Conservation (phyloP, 495 filamentous ascomycete genomes). For the Xylaria scruposa region DNA sequence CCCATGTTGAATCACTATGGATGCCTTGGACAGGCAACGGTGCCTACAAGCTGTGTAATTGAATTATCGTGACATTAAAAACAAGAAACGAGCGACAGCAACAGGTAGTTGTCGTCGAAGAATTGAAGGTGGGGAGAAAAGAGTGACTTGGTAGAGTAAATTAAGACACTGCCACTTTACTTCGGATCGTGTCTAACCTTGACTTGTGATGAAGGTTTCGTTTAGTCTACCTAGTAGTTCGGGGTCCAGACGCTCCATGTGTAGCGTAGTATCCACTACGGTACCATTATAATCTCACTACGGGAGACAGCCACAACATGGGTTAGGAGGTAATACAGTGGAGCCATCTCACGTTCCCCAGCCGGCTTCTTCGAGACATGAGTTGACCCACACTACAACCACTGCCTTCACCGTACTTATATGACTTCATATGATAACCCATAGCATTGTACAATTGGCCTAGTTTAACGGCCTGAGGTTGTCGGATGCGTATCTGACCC, state of each 20-base stretch:
- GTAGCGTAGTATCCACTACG: background rate
- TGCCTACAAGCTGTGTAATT: conserved; percentile 19
- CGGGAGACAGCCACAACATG: background rate
- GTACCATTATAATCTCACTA: background rate
- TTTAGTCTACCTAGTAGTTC: too few species aligned
- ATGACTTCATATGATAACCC: background rate
- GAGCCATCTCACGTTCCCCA: background rate
- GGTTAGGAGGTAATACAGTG: background rate
- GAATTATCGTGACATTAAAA: conserved; percentile 28
- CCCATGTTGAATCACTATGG: conserved; percentile 33
- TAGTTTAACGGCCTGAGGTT: background rate
- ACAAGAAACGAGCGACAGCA: background rate
- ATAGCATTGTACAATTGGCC: background rate
- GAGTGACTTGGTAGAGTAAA: conserved; percentile 16
- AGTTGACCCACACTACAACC: background rate
- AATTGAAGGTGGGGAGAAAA: background rate
- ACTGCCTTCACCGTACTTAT: background rate
- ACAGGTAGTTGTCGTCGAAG: conserved; percentile 1
- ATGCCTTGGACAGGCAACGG: conserved; percentile 25
- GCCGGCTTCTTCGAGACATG: background rate
- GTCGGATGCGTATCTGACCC: too few species aligned
- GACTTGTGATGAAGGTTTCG: background rate
- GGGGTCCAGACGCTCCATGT: background rate
- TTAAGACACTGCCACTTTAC: background rate
- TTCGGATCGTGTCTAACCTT: background rate